phyloP scores from a whole-genome alignment of 345 rosid genomes.

The Sisymbrium altissimum region DNA sequence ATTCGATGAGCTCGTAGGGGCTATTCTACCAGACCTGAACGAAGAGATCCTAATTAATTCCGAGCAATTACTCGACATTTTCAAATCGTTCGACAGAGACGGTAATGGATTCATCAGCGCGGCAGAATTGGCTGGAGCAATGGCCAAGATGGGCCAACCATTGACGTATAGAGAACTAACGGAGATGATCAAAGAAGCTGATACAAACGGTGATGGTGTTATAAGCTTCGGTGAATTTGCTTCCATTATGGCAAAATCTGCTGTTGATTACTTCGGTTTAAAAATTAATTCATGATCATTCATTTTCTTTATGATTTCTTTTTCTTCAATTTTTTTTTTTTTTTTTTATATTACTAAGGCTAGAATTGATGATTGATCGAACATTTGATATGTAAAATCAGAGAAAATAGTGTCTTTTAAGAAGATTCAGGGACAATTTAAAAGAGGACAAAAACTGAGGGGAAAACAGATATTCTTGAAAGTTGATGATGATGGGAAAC shows the following conservation, averaged over 20 bases:
- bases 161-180: slow-evolving; percentile 63
- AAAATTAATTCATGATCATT: slow-evolving; percentile 3
- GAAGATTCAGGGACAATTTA: background rate
- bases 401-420: slow-evolving; percentile 7
- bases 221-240: slow-evolving; percentile 77
- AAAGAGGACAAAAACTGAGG: slow-evolving; percentile 8
- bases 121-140: slow-evolving; percentile 70
- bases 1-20: slow-evolving; percentile 68
- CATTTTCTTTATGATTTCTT: background rate
- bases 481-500: background rate
- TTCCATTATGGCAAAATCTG: slow-evolving; percentile 67
- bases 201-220: slow-evolving; percentile 72
- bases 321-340: no score
- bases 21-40: slow-evolving; percentile 53
- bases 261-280: slow-evolving; percentile 48
- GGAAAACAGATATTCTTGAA: slow-evolving; percentile 21
- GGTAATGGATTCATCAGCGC: slow-evolving; percentile 81
- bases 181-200: slow-evolving; percentile 83
- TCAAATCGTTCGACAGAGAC: slow-evolving; percentile 67
- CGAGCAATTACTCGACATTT: slow-evolving; percentile 55
- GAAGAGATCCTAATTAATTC: slow-evolving; percentile 55
- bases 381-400: slow-evolving; percentile 4
- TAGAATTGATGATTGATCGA: slow-evolving; percentile 1
- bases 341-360: background rate
- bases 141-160: slow-evolving; percentile 92